A percentile compares a stretch with the other conserved stretches of the same genome.
phyloP scores from a whole-genome alignment of 2,329 filamentous ascomycete species.

The Penicillium palitans region DNA sequence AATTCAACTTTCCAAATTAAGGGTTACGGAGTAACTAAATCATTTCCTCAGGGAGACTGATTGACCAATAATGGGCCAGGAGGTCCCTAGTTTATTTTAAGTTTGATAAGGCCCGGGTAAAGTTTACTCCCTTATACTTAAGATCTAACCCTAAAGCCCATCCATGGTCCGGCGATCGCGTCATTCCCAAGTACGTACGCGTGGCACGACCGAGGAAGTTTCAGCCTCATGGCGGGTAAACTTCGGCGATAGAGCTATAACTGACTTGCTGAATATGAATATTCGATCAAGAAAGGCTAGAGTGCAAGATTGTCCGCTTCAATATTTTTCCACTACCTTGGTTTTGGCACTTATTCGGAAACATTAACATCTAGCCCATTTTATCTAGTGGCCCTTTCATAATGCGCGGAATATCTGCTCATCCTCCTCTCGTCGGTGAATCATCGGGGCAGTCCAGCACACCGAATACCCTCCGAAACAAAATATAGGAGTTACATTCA shows the following conservation, averaged over 20 bases:
- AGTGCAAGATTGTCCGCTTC: background rate
- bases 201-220: background rate
- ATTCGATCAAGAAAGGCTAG: background rate
- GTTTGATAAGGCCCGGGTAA: slow-evolving; percentile 6
- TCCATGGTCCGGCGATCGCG: background rate
- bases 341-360: background rate
- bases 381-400: background rate
- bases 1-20: background rate
- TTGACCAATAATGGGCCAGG: background rate
- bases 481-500: background rate
- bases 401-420: no score
- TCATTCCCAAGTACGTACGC: background rate
- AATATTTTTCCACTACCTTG: background rate
- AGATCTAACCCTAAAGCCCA: background rate
- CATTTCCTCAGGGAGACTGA: background rate
- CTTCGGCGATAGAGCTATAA: background rate
- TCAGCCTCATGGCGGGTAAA: background rate
- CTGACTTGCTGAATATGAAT: background rate
- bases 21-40: background rate
- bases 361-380: background rate
- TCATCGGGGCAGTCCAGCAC: no score
- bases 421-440: no score
- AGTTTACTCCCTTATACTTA: background rate
- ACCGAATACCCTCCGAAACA: no score
- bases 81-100: background rate